phyloP scores from a whole-genome alignment of 192 early-diverging fungal species.

The Coemansia sp. region DNA sequence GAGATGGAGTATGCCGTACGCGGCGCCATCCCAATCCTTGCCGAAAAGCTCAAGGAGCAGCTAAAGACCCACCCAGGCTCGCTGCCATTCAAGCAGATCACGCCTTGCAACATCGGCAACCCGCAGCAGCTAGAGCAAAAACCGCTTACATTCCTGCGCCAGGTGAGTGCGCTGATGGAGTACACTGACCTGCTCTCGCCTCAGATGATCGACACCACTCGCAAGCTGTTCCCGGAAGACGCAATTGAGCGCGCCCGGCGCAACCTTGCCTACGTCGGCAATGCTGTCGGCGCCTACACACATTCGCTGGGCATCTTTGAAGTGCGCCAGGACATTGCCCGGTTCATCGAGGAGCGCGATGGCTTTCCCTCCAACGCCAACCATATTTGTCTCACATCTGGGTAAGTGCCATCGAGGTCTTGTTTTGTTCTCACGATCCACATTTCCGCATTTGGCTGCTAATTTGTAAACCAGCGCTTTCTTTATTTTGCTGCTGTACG shows the following conservation, averaged over 20 bases:
- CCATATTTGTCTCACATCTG: conserved; percentile 88
- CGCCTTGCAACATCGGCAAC: conserved; percentile 89
- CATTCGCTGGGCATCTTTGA: conserved; percentile 89
- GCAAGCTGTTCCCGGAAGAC: conserved; percentile 80
- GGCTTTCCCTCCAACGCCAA: conserved; percentile 82
- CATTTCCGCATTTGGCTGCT: conserved; percentile 4
- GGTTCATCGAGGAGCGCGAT: conserved; percentile 91
- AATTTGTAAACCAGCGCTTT: not conserved
- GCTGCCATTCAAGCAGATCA: conserved; percentile 70
- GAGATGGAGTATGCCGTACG: conserved; percentile 93
- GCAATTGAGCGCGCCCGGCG: conserved; percentile 78
- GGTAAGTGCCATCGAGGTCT: conserved; percentile 49
- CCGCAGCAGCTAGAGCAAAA: conserved; percentile 86
- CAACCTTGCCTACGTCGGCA: conserved; percentile 65
- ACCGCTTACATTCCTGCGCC: conserved; percentile 96
- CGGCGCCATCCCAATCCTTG: conserved; percentile 90
- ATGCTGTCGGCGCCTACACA: conserved; percentile 85
- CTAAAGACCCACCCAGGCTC: conserved; percentile 40
- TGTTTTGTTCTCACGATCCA: not conserved
- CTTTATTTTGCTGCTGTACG: conserved; percentile 1
- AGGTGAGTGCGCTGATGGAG: conserved; percentile 85
- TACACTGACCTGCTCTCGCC: conserved; percentile 77
- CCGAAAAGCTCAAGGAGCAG: conserved; percentile 72
- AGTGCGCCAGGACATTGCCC: conserved; percentile 83
- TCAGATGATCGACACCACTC: conserved; percentile 55